Conservation (phyloP, 108 stramenopile species). For the Epithemia pelagica region DNA sequence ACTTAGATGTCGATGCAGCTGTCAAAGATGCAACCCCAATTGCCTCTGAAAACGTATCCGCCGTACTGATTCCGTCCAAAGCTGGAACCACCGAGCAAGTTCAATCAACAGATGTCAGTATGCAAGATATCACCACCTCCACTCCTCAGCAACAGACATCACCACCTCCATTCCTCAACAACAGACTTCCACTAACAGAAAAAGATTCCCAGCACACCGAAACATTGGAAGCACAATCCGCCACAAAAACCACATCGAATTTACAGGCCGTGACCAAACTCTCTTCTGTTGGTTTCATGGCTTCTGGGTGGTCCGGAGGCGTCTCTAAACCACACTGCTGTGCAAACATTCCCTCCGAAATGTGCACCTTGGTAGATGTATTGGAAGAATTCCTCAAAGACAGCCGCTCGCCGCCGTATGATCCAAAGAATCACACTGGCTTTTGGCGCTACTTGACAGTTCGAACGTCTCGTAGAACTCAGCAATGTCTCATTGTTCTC, state of each 20-base stretch:
- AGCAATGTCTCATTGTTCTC: conserved; percentile 64
- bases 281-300: conserved; percentile 67
- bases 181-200: not conserved
- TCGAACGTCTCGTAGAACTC: conserved; percentile 52
- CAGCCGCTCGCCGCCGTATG: conserved; percentile 57
- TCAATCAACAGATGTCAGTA: not conserved
- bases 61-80: too few relatives aligned
- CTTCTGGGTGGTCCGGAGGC: conserved; percentile 60
- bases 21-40: conserved; percentile 7
- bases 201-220: not conserved
- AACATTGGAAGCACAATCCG: not conserved
- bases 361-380: conserved; percentile 53
- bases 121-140: not conserved
- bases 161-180: not conserved
- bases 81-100: not conserved
- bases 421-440: conserved; percentile 53
- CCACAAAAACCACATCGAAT: conserved; percentile 14
- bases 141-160: not conserved
- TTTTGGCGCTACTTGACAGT: conserved; percentile 71
- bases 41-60: too few relatives aligned
- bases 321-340: conserved; percentile 66
- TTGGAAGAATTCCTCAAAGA: conserved; percentile 49
- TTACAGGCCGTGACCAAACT: not conserved
- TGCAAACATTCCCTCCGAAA: conserved; percentile 67
- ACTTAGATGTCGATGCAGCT: not conserved